Conservation (phyloP, 345 rosid species). For the Rhizophora apiculata region DNA sequence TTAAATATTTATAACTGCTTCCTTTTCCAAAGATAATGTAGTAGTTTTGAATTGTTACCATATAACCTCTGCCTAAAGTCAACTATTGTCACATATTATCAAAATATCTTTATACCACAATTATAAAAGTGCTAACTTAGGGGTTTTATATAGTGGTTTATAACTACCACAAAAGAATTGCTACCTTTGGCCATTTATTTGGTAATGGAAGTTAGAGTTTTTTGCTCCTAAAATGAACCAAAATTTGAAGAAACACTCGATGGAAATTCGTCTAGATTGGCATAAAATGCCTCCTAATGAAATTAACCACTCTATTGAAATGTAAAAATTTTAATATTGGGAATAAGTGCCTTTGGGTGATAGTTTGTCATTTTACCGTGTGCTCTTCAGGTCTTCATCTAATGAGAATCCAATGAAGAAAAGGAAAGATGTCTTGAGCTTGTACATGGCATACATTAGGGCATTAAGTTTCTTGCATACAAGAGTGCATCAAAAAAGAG, state of each 20-base stretch:
- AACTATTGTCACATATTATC: too few relatives aligned
- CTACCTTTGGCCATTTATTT: too few relatives aligned
- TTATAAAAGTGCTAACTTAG: too few relatives aligned
- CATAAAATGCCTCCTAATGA: slow-evolving; percentile 57
- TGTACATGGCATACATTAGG: slow-evolving; percentile 22
- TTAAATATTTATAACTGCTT: too few relatives aligned
- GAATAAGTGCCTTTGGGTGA: slow-evolving; percentile 63
- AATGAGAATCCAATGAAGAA: slow-evolving; percentile 64
- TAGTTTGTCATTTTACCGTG: slow-evolving; percentile 44
- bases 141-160: too few relatives aligned
- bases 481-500: neutral
- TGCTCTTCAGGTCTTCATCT: slow-evolving; percentile 48
- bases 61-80: too few relatives aligned
- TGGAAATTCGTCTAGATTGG: slow-evolving; percentile 44
- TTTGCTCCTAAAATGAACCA: slow-evolving; percentile 24
- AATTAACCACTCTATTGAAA: slow-evolving; percentile 47
- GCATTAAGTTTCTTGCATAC: neutral
- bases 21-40: too few relatives aligned
- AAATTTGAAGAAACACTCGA: slow-evolving; percentile 37
- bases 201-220: too few relatives aligned
- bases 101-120: too few relatives aligned
- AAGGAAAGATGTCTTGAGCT: slow-evolving; percentile 74
- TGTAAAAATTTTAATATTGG: slow-evolving; percentile 62
- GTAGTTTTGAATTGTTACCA: too few relatives aligned
- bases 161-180: too few relatives aligned